Evolutionary conservation across 306 rosid species (phyloP), one percentile per base, ranked within the genome.

Genomic region (Malus fusca): DNA sequence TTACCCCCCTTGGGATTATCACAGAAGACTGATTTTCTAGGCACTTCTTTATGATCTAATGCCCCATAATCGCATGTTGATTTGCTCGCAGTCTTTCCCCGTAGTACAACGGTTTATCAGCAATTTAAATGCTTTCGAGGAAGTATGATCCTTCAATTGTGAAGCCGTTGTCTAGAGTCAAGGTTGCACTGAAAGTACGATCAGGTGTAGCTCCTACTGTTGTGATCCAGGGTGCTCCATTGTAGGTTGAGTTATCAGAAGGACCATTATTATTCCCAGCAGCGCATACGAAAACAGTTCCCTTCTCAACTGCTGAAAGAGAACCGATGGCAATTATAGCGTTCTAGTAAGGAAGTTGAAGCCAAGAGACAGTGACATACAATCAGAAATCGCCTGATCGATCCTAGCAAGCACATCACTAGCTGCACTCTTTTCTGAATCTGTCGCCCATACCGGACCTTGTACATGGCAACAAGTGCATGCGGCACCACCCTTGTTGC

Each of bases 191-290:
- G 61, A 77, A 81, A n/a, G n/a, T 73, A 18, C 78, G 56, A n/a
- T 77, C 84, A 17, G 59, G 46, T 17, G 81, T 77, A 8, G 81
- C 81, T 18, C 67, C 85, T n/a, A 77, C 78, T 3, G 78, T 71
- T 13, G 73, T 72, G 59, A 72, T 67, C 78, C 85, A 77, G 11
- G 78, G 81, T 8, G 81, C 85, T 26, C 30, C 58, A 52, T 81
- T 66, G 6, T 11, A 1, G 18, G 30, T 69, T 10, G 71, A 35
- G 42, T 37, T 7, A 37, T 37, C 42, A 37, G 42, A 37, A 37
- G 10, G 1, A 12, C 77, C 68, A 8, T 73, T 69, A 5, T 2
- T 1, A 52, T 81, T 81, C 12, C 85, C 81, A 3, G 51, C 81
- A 3, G 78, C 3, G 14, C 78, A 61, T 1, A 80, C 56, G 14